Conservation (phyloP, 2,329 filamentous ascomycete genomes). For the Pseudogymnoascus sp. region DNA sequence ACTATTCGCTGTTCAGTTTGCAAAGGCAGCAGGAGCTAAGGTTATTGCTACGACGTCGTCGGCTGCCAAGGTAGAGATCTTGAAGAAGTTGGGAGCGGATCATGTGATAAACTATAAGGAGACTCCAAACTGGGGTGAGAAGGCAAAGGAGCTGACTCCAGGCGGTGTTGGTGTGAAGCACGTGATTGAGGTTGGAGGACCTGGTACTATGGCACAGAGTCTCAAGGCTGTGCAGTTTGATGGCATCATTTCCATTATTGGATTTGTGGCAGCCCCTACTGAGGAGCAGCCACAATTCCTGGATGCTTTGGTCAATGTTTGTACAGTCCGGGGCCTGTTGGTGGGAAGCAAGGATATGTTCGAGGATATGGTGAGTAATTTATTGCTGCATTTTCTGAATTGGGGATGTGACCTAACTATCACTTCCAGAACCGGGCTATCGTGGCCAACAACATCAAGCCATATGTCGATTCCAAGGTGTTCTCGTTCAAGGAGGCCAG, state of each 20-base stretch:
- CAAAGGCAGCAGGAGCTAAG: constrained; percentile 32
- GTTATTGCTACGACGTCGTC: constrained; percentile 37
- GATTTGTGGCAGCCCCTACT: constrained; percentile 26
- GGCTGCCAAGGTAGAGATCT: constrained; percentile 28
- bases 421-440: constrained; percentile 34
- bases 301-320: constrained; percentile 26
- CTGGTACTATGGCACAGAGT: constrained; percentile 33
- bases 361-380: constrained; percentile 37
- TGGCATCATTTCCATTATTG: constrained; percentile 34
- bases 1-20: constrained; percentile 32
- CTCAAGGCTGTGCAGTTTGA: constrained; percentile 34
- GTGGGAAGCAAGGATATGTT: constrained; percentile 40
- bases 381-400: background rate
- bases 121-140: constrained; percentile 32
- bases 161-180: constrained; percentile 33
- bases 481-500: constrained; percentile 39
- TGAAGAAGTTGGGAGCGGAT: constrained; percentile 34
- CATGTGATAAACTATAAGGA: constrained; percentile 38
- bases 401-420: background rate
- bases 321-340: constrained; percentile 39
- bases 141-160: constrained; percentile 30
- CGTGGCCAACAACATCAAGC: constrained; percentile 38
- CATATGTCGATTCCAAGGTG: constrained; percentile 38
- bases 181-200: constrained; percentile 38
- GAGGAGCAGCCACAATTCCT: constrained; percentile 25